Base-by-base conservation (phyloP, 2,329 filamentous ascomycete genomes). In the Cytospora piceae region DNA sequence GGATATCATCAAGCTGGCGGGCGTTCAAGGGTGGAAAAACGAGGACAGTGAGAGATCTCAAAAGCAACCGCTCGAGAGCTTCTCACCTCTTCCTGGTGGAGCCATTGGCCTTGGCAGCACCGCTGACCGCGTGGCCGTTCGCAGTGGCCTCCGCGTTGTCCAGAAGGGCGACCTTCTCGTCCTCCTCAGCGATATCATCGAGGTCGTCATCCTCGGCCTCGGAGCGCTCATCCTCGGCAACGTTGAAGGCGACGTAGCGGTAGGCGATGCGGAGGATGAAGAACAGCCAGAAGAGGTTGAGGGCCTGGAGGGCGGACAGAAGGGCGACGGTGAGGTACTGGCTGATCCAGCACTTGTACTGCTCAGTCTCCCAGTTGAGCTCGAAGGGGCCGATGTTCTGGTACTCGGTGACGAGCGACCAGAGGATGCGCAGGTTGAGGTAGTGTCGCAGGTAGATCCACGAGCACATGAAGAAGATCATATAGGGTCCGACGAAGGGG, bases 371-470 rank as follows among this genome's bases (percentile, higher is more conserved):
- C 91, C 91, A 94, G 80, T 94, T 85, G 68, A 94, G 81, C 73
- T 87, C 87, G 75, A 87, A 94, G 52, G 90, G 89, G 0, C 91
- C 91, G 65, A 94, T 81, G 52, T 88, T 92, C 71, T 84, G 81
- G 79, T 92, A 93, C 73, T 93, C 87, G 71, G 88, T 91, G 72
- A 93, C 86, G 67, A 93, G 84, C 42, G 90, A 91, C 77, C 82
- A 88, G 73, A 95, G 83, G 77, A 95, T 93, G 73, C 83, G 83
- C 59, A 94, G 83, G 80, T 94, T 94, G 75, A 93, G 82, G 79
- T 88, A 92, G 79, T 98, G 94, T 63, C 94, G 92, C 69, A 94
- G 82, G 81, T 98, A 97, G 73, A 93, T 88, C 94, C 94, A 98
- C 67, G 90, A 83, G 70, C 81, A 81, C 77, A 96, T 90, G 81